These are phyloP conservation scores for Gentiana straminea DNA, from an alignment of 257 asterid genomes.

Conservation along the genomic window DNA sequence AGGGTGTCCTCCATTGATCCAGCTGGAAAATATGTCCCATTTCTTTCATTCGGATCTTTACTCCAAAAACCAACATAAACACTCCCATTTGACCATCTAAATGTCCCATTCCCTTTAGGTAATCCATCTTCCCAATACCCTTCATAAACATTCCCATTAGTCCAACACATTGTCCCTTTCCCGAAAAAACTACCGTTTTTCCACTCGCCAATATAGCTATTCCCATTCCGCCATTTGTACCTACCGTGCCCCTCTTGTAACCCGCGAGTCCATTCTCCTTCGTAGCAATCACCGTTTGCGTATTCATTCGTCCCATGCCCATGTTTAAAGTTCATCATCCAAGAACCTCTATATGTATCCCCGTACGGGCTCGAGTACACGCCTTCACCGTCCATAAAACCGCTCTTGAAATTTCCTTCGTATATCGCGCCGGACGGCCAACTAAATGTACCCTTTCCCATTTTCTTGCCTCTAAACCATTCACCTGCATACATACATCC, in stretches of 20 bases:
- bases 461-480: slow-evolving; percentile 69
- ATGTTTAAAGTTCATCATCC: slow-evolving; percentile 84
- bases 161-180: slow-evolving; percentile 51
- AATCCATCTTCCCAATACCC: slow-evolving; percentile 78
- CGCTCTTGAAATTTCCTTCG: slow-evolving; percentile 78
- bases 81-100: slow-evolving; percentile 63
- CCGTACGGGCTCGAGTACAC: slow-evolving; percentile 56
- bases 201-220: slow-evolving; percentile 63
- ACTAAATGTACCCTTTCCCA: slow-evolving; percentile 65
- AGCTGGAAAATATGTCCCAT: slow-evolving; percentile 63
- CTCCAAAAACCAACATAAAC: slow-evolving; percentile 76
- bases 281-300: slow-evolving; percentile 59
- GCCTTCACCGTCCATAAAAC: slow-evolving; percentile 94
- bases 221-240: slow-evolving; percentile 69
- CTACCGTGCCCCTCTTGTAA: slow-evolving; percentile 65
- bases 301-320: slow-evolving; percentile 61
- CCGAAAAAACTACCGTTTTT: slow-evolving; percentile 56
- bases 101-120: slow-evolving; percentile 65
- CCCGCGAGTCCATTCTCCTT: slow-evolving; percentile 85
- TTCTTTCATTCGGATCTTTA: slow-evolving; percentile 50
- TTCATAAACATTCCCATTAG: slow-evolving; percentile 48
- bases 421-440: slow-evolving; percentile 90
- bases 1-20: slow-evolving; percentile 43
- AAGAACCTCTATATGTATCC: slow-evolving; percentile 47
- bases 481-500: slow-evolving; percentile 90